phyloP scores from a whole-genome alignment of 2,329 filamentous ascomycete species.

The Penicillium oxalicum region DNA sequence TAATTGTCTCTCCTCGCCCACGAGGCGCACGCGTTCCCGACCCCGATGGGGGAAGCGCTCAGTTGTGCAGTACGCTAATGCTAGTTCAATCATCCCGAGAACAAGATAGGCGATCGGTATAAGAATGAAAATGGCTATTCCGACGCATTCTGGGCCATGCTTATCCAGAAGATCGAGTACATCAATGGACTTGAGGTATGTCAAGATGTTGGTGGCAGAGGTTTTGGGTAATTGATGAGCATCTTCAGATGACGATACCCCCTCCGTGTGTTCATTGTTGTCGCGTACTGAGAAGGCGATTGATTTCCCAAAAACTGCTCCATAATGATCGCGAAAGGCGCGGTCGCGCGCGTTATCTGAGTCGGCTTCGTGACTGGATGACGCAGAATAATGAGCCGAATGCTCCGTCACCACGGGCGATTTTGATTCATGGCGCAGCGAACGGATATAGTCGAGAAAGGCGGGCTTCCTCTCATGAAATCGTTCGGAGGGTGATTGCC shows the following conservation, averaged over 20 bases:
- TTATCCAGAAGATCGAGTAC: conserved; percentile 10
- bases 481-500: neutral
- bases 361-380: neutral
- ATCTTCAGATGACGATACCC: neutral
- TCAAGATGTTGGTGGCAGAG: neutral
- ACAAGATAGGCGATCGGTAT: conserved; percentile 18
- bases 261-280: neutral
- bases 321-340: conserved; percentile 5
- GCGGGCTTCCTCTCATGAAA: neutral
- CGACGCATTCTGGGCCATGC: conserved; percentile 21
- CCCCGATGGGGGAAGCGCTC: conserved; percentile 18
- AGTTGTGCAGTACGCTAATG: conserved; percentile 6
- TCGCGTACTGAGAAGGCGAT: conserved; percentile 1
- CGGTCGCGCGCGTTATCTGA: conserved; percentile 1
- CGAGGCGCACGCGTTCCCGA: conserved; percentile 13
- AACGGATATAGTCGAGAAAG: conserved; percentile 8
- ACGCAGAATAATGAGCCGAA: neutral
- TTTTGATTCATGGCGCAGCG: neutral
- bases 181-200: conserved; percentile 2
- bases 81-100: conserved; percentile 13
- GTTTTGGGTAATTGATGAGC: neutral
- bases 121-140: conserved; percentile 17
- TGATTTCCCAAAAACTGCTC: conserved; percentile 5
- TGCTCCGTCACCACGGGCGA: neutral
- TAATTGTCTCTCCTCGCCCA: conserved; percentile 16